These are phyloP conservation scores for Malus sieversii DNA, from an alignment of 306 rosid species.

Conservation along the genomic window DNA sequence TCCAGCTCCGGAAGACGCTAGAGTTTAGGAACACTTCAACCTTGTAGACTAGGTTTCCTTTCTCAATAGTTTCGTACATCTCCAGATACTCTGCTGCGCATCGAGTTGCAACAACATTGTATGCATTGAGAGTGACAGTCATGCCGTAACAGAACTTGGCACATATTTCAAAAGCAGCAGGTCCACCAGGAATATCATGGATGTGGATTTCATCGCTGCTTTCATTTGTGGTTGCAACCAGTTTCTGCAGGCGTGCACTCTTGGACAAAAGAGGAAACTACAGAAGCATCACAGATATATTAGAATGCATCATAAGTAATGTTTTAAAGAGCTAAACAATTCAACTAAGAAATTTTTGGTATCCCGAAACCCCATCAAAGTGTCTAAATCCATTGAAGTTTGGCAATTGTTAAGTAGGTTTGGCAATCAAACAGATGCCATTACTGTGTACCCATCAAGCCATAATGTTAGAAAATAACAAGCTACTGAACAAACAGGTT, in stretches of 20 bases:
- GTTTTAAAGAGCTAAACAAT: not conserved
- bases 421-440: not conserved
- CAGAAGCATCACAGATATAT: slow-evolving; percentile 12
- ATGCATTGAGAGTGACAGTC: slow-evolving; percentile 87
- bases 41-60: slow-evolving; percentile 90
- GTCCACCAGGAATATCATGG: slow-evolving; percentile 89
- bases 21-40: slow-evolving; percentile 91
- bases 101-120: slow-evolving; percentile 83
- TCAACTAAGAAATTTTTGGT: not conserved
- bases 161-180: slow-evolving; percentile 92
- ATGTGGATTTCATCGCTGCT: slow-evolving; percentile 52
- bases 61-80: slow-evolving; percentile 81
- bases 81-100: slow-evolving; percentile 93
- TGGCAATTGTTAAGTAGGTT: not conserved
- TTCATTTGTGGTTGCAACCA: slow-evolving; percentile 45
- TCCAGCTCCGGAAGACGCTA: slow-evolving; percentile 91
- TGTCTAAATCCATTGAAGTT: not conserved
- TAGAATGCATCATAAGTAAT: not conserved
- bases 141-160: slow-evolving; percentile 89
- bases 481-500: slow-evolving; percentile 2
- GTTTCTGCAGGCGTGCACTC: slow-evolving; percentile 73
- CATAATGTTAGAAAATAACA: not conserved
- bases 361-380: not conserved
- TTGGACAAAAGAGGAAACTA: slow-evolving; percentile 93
- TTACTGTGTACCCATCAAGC: not conserved